Base-by-base conservation (phyloP, 2,329 filamentous ascomycete genomes). In the Diaporthe nobilis region DNA sequence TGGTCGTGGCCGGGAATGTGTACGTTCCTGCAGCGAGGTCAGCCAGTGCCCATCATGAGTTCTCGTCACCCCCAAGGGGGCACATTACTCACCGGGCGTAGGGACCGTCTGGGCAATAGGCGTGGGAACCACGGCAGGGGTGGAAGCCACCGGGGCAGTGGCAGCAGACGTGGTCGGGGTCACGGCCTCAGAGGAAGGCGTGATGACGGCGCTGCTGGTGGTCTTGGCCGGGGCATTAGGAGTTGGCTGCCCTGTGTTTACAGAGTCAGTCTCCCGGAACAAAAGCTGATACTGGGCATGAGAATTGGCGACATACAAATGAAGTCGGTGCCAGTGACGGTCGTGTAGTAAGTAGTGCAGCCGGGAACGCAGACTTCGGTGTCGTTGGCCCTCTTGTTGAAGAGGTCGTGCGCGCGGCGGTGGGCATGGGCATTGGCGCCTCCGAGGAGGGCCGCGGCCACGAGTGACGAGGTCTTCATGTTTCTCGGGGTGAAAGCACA, bases 301-400 rank as follows among this genome's bases (percentile, higher is more conserved):
- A 15, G 7, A 25, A n/a, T 8, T 39, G 28, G 10, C 10, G 65
- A 87, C 89, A 75, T 90, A 94, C 93, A 86, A 79, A 90, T 93
- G 74, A 91, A 85, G 82, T 90, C 87, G 82, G 22, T 68, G 12
- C 93, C 94, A 80, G 90, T 92, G 86, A 90, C 89, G 82, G 92
- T 94, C 84, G 90, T 90, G 85, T 92, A 93, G 87, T 93, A 91
- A 83, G 94, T 95, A 79, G 90, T 93, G 90, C 94, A 96, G 77
- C 89, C 89, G 67, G 86, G 86, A 49, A 85, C 82, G 83, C 93
- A 95, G 78, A 88, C 83, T 47, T 85, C 86, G 77, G 83, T 84
- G 78, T 85, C 80, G 80, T 83, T 83, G 79, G 80, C 82, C 82
- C 86, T 87, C 87, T 88, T 88, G 82, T 92, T 90, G 82, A 92